Evolutionary conservation across 1,284 basidiomycete genomes (phyloP).

Genomic region (Ustilago esculenta): DNA sequence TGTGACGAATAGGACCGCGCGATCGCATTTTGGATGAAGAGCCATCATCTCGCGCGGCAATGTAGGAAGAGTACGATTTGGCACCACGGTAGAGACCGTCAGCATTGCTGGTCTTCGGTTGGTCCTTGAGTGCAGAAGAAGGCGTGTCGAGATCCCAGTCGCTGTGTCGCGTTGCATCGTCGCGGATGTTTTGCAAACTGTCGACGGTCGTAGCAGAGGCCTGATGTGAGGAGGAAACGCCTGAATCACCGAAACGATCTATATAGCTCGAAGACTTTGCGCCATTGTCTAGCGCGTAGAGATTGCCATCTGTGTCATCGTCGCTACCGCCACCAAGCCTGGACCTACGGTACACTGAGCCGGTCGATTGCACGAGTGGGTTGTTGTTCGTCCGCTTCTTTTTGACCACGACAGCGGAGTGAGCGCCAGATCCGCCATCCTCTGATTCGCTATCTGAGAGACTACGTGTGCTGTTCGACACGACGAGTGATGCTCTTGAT

Average conservation of each 20-base stretch:
- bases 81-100: slow-evolving; percentile 91
- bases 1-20: slow-evolving; percentile 50
- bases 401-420: slow-evolving; percentile 35
- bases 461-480: neutral
- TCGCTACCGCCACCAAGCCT: slow-evolving; percentile 12
- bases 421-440: neutral
- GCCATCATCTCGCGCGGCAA: slow-evolving; percentile 74
- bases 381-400: slow-evolving; percentile 29
- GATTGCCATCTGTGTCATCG: neutral
- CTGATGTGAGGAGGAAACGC: neutral
- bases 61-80: slow-evolving; percentile 81
- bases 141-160: slow-evolving; percentile 69
- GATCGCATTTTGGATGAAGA: slow-evolving; percentile 87
- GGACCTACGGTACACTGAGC: slow-evolving; percentile 14
- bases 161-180: slow-evolving; percentile 67
- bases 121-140: neutral
- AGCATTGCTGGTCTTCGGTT: slow-evolving; percentile 68
- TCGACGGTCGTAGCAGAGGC: neutral
- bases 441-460: slow-evolving; percentile 14
- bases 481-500: slow-evolving; percentile 12
- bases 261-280: neutral
- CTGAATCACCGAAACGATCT: neutral
- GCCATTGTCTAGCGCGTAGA: neutral
- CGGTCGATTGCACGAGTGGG: slow-evolving; percentile 35
- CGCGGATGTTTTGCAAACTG: slow-evolving; percentile 55